These are phyloP conservation scores for Arthroderma sp. DNA, from an alignment of 2,329 filamentous ascomycete species.

Conservation along the genomic window DNA sequence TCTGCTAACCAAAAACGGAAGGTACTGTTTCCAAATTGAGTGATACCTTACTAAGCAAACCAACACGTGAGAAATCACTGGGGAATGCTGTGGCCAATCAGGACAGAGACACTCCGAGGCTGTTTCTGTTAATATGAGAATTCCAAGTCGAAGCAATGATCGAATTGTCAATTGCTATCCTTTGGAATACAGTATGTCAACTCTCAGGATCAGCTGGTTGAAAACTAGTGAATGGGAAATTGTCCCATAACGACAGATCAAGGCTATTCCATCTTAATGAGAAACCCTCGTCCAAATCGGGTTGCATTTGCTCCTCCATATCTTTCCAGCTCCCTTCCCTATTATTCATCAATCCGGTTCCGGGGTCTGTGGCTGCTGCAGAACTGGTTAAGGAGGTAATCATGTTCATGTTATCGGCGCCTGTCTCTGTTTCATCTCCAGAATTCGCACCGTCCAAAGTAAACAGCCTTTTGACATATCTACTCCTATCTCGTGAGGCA, in stretches of 20 bases:
- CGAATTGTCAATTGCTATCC: too few species aligned
- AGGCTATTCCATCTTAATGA: conserved; percentile 22
- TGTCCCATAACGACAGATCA: conserved; percentile 24
- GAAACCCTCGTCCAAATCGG: conserved; percentile 11
- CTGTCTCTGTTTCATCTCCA: conserved; percentile 11
- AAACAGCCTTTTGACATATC: conserved; percentile 26
- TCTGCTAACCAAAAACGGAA: too few species aligned
- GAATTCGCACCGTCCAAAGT: conserved; percentile 15
- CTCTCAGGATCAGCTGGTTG: too few species aligned
- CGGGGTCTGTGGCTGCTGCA: not conserved
- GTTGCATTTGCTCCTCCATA: conserved; percentile 3
- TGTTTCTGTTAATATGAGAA: too few species aligned
- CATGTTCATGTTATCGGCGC: not conserved
- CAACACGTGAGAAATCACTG: too few species aligned
- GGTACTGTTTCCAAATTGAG: too few species aligned
- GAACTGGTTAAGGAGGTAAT: not conserved
- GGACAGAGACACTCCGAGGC: too few species aligned
- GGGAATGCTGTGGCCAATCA: too few species aligned
- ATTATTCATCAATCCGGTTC: not conserved
- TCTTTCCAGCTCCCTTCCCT: not conserved
- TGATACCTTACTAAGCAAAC: too few species aligned
- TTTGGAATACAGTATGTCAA: too few species aligned
- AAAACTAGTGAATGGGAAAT: conserved; percentile 18
- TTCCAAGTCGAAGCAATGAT: too few species aligned
- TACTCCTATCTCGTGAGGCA: conserved; percentile 16